Evolutionary conservation across 179 eudicot genomes (phyloP).

Genomic region (Gypsophila paniculata): DNA sequence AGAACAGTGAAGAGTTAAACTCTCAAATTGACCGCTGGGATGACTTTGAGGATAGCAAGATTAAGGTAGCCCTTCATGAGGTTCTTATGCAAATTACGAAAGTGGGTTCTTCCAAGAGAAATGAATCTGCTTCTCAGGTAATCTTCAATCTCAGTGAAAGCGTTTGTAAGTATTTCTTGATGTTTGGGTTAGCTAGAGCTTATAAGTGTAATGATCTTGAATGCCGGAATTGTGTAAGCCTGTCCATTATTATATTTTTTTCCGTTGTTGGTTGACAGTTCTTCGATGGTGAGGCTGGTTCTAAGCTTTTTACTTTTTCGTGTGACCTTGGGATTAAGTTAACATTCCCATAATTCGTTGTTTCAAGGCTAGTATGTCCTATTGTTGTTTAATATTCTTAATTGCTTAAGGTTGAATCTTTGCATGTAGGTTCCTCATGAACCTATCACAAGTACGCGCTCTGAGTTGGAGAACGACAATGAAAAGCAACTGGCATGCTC

Average conservation of each 20-base stretch:
- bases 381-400: not conserved
- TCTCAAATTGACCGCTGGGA: conserved; percentile 50
- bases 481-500: conserved; percentile 33
- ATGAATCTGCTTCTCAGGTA: conserved; percentile 35
- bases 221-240: conserved; percentile 10
- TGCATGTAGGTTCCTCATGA: conserved; percentile 30
- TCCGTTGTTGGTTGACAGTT: not conserved
- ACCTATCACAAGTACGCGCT: conserved; percentile 26
- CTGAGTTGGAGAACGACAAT: conserved; percentile 35
- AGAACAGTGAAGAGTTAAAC: conserved; percentile 28
- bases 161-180: not conserved
- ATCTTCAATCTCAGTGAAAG: conserved; percentile 26
- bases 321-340: not conserved
- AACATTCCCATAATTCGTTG: conserved; percentile 9
- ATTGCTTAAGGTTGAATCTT: not conserved
- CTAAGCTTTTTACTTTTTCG: conserved; percentile 1
- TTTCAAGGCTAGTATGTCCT: conserved; percentile 3
- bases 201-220: not conserved
- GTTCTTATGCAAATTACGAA: conserved; percentile 54
- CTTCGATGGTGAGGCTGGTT: not conserved
- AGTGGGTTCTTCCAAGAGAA: conserved; percentile 38
- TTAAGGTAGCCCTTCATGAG: conserved; percentile 60
- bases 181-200: not conserved
- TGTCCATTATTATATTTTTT: not conserved
- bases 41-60: conserved; percentile 51